These are phyloP conservation scores for Chlamydomonas urium DNA, from an alignment of 139 green algal genomes.

Conservation along the genomic window DNA sequence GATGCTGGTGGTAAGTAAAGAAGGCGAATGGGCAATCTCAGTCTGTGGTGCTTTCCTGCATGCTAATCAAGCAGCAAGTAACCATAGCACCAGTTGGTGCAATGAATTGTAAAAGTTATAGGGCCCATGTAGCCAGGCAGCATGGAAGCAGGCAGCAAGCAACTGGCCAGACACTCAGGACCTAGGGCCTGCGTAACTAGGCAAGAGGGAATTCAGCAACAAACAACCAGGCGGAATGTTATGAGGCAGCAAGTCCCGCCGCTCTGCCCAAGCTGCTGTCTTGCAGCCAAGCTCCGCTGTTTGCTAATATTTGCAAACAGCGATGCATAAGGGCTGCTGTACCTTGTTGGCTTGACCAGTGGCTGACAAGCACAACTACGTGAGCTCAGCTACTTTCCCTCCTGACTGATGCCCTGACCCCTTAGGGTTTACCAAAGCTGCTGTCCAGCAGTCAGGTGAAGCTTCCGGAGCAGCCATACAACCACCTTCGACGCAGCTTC, in stretches of 20 bases:
- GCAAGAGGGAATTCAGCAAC: no score
- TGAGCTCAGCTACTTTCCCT: neutral
- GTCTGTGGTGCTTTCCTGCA: neutral
- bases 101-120: no score
- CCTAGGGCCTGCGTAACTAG: no score
- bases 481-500: constrained; percentile 46
- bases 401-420: neutral
- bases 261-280: no score
- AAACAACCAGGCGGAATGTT: no score
- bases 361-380: neutral
- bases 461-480: constrained; percentile 69
- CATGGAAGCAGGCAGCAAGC: no score
- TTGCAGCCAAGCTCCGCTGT: neutral
- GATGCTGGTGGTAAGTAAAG: neutral
- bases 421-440: constrained; percentile 42
- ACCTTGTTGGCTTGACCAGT: neutral
- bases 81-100: no score
- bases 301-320: neutral
- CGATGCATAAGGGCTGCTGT: neutral
- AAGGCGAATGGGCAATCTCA: neutral
- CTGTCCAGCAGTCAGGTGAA: constrained; percentile 29
- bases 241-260: no score
- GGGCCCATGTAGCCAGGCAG: no score
- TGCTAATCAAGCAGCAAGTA: neutral
- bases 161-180: no score